A percentile compares a stretch with the other conserved stretches of the same genome.
These are phyloP conservation scores for Nitzschia putrida DNA, from an alignment of 108 stramenopile species.

Conservation along the genomic window DNA sequence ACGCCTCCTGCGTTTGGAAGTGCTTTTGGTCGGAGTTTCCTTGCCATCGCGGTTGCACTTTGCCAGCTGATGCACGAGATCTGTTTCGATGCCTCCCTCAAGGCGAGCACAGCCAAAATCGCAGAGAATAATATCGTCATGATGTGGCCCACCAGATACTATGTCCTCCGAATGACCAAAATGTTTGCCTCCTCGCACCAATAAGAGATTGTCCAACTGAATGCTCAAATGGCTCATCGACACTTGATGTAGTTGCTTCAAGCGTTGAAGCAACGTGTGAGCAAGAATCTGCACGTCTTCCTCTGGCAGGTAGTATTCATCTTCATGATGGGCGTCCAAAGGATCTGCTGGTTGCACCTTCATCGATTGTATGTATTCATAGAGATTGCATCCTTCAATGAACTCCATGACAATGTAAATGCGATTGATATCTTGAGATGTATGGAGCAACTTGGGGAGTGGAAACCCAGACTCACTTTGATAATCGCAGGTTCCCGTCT, in stretches of 20 bases:
- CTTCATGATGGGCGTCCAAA: neutral
- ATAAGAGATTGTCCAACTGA: conserved; percentile 23
- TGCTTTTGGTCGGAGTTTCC: neutral
- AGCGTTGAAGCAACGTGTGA: conserved; percentile 1
- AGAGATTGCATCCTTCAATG: conserved; percentile 22
- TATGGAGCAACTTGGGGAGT: neutral
- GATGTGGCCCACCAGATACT: too few species aligned
- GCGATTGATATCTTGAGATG: conserved; percentile 9
- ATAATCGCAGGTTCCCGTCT: neutral
- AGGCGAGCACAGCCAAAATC: conserved; percentile 26
- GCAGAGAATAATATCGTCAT: conserved; percentile 17
- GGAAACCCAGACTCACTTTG: neutral
- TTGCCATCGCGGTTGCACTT: neutral
- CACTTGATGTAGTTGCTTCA: conserved; percentile 15
- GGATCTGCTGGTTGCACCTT: neutral
- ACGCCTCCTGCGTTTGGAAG: neutral
- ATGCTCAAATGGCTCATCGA: conserved; percentile 25
- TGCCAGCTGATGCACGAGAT: neutral
- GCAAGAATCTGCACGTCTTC: conserved; percentile 14
- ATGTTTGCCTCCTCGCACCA: neutral
- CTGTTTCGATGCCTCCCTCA: neutral
- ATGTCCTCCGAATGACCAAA: too few species aligned
- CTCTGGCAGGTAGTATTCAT: neutral
- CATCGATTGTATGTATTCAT: neutral
- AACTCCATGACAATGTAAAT: conserved; percentile 27